Evolutionary conservation across 2,329 filamentous ascomycete species (phyloP).

Genomic region (Magnaporthiopsis rhizophila): DNA sequence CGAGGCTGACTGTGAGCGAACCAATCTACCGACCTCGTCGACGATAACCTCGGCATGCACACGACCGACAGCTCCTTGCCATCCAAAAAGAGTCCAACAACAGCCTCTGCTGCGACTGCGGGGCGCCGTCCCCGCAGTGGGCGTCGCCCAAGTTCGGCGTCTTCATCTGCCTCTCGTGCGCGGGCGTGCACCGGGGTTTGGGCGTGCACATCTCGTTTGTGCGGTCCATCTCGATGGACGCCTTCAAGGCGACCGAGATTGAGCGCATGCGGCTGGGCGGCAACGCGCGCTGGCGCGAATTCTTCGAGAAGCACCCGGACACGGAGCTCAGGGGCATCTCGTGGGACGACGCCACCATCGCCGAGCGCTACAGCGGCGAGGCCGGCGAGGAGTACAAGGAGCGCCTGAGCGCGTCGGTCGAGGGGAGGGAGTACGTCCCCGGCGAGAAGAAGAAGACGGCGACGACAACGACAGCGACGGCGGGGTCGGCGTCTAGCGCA

Average conservation of each 20-base stretch:
- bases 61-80: slow-evolving; percentile 61
- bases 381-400: slow-evolving; percentile 96
- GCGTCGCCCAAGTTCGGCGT: slow-evolving; percentile 94
- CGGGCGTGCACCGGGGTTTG: slow-evolving; percentile 86
- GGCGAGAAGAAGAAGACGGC: slow-evolving; percentile 46
- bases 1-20: not conserved
- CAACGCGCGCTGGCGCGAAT: slow-evolving; percentile 78
- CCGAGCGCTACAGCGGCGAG: slow-evolving; percentile 82
- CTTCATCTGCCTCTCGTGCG: slow-evolving; percentile 96
- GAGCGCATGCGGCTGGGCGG: slow-evolving; percentile 89
- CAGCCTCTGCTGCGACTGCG: slow-evolving; percentile 88
- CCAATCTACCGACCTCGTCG: not conserved
- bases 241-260: slow-evolving; percentile 89
- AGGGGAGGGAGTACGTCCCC: slow-evolving; percentile 77
- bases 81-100: slow-evolving; percentile 90
- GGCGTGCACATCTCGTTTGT: slow-evolving; percentile 99
- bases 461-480: slow-evolving; percentile 20
- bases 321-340: slow-evolving; percentile 59
- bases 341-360: slow-evolving; percentile 84
- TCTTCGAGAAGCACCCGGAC: slow-evolving; percentile 69
- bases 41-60: not conserved
- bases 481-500: slow-evolving; percentile 27
- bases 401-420: slow-evolving; percentile 76
- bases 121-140: slow-evolving; percentile 95
- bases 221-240: slow-evolving; percentile 95